These are phyloP conservation scores for Tetrapisispora fleetii DNA, from an alignment of 805 yeast genomes.

Conservation along the genomic window DNA sequence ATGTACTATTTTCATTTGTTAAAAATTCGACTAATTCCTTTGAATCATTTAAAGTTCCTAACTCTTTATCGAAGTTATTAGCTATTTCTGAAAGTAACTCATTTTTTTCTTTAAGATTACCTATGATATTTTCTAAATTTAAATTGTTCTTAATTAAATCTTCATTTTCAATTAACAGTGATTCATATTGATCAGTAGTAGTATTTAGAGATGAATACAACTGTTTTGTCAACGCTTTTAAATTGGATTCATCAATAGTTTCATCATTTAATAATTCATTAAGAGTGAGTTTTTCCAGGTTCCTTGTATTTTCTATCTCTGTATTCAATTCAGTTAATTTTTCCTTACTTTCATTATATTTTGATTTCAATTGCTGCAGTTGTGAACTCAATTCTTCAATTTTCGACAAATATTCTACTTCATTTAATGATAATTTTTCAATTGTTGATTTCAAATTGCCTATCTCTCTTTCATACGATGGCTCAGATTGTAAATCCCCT, in stretches of 20 bases:
- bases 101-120: conserved; percentile 4
- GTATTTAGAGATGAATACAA: conserved; percentile 6
- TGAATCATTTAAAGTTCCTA: conserved; percentile 24
- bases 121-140: background rate
- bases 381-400: background rate
- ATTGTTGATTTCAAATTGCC: background rate
- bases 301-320: conserved; percentile 14
- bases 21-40: conserved; percentile 29
- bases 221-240: background rate
- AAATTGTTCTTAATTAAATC: conserved; percentile 5
- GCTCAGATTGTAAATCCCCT: conserved; percentile 3
- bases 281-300: conserved; percentile 5
- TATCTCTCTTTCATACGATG: background rate
- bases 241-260: background rate
- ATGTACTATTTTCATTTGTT: conserved; percentile 29
- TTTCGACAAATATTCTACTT: background rate
- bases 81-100: conserved; percentile 11
- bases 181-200: conserved; percentile 5
- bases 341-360: conserved; percentile 34
- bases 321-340: conserved; percentile 31
- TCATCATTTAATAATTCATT: background rate
- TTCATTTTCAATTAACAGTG: conserved; percentile 5
- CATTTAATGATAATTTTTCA: conserved; percentile 17
- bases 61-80: conserved; percentile 20
- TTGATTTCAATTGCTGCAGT: conserved; percentile 29